phyloP scores from a whole-genome alignment of 2,329 filamentous ascomycete genomes.

The Botrytis squamosa region DNA sequence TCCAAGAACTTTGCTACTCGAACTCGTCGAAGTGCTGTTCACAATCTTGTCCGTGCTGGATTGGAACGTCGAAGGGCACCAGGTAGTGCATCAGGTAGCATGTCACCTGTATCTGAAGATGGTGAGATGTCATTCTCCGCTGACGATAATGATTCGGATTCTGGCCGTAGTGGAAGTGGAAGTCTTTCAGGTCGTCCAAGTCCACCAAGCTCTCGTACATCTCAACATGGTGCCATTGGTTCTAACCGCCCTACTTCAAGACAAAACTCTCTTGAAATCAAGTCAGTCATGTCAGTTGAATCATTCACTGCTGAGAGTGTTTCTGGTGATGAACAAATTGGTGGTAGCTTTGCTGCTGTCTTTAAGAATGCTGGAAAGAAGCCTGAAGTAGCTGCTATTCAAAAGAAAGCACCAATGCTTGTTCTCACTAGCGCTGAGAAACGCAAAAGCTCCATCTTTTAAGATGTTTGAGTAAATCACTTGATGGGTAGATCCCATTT shows the following conservation, averaged over 20 bases:
- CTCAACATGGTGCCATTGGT: conserved; percentile 80
- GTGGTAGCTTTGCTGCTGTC: conserved; percentile 64
- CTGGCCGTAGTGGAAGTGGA: conserved; percentile 68
- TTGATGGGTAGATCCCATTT: conserved; percentile 39
- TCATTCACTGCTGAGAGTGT: conserved; percentile 62
- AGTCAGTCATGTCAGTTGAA: conserved; percentile 44
- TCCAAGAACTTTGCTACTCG: conserved; percentile 97
- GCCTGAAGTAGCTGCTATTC: conserved; percentile 55
- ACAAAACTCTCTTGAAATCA: conserved; percentile 58
- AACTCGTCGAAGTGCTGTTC: conserved; percentile 85
- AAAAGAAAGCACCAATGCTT: conserved; percentile 82
- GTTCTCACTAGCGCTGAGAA: conserved; percentile 88
- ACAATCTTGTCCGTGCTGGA: conserved; percentile 87
- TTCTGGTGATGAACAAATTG: conserved; percentile 59
- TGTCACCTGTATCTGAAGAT: conserved; percentile 86
- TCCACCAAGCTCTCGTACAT: conserved; percentile 72
- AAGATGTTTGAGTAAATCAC: conserved; percentile 35
- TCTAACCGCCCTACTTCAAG: conserved; percentile 76
- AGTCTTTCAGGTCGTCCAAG: conserved; percentile 71
- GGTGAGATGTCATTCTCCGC: conserved; percentile 62
- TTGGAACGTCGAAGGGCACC: conserved; percentile 75
- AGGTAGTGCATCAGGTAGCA: conserved; percentile 74
- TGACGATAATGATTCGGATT: conserved; percentile 73
- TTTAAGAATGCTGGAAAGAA: conserved; percentile 62
- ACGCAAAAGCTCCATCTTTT: conserved; percentile 71